Evolutionary conservation across 2,329 filamentous ascomycete genomes (phyloP), one percentile per base, ranked within the genome.

Genomic region (Paramyrothecium roridum): DNA sequence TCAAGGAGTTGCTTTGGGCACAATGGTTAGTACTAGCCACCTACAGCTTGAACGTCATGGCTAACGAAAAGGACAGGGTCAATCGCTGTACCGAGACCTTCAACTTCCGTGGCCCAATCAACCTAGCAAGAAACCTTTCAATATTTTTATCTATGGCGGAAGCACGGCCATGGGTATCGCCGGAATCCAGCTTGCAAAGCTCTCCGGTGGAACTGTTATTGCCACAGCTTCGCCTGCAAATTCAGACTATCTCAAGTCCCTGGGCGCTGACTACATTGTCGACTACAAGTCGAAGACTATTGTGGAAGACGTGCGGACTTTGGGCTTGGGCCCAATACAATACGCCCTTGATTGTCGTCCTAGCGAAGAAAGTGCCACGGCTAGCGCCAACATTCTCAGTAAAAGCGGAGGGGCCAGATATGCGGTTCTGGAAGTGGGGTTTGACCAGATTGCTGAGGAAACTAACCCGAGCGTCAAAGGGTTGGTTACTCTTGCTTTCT

Each of bases 91-190:
- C 66, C 73, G 78, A 55, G 65, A 65, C 11, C 68, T 81, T 2
- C 55, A 67, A 48, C 68, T 80, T 0, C 73, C 76, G 0, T 65
- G 81, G 2, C 83, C 83, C 1, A 71, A 60, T 17, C 55, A 66
- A 12, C 70, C 75, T 6, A 55, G 65, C 37, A 67, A 68, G 17
- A 67, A 71, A 21, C 65, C 72, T 34, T 62, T 72, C 45, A 67
- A 73, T 1, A 61, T 78, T 47, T 60, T 77, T 3, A 73, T 75
- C 56, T 76, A 77, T 52, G 76, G 73, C 50, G 73, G 72, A 17
- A 78, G 79, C 65, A 83, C 77, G 17, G 81, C 80, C 6, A 82
- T 81, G 1, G 77, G 76, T 70, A 77, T 82, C 54, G 80, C 81
- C 57, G 73, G 67, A n/a, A 71, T 76, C 60, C 72, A 76, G 61